These are phyloP conservation scores for Trichoderma hamatum DNA, from an alignment of 2,329 filamentous ascomycete genomes.

Conservation along the genomic window DNA sequence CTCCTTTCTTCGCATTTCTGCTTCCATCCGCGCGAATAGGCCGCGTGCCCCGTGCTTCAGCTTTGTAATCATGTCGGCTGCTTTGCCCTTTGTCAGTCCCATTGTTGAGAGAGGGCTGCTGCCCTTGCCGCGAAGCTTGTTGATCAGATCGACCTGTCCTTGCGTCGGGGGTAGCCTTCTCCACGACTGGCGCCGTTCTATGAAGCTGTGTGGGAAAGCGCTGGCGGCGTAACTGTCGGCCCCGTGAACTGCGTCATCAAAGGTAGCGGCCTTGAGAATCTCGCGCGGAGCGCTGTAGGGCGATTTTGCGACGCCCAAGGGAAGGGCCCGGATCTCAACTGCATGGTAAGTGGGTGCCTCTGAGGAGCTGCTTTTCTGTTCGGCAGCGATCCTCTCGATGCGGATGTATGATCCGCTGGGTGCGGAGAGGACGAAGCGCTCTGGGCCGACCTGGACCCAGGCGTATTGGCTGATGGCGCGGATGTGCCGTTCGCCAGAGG, in stretches of 20 bases:
- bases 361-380: slow-evolving; percentile 32
- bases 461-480: slow-evolving; percentile 72
- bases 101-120: slow-evolving; percentile 55
- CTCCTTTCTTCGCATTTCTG: slow-evolving; percentile 54
- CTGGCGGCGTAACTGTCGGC: slow-evolving; percentile 78
- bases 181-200: slow-evolving; percentile 70
- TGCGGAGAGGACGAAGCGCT: slow-evolving; percentile 72
- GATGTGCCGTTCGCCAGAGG: slow-evolving; percentile 76
- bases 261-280: slow-evolving; percentile 66
- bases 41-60: slow-evolving; percentile 78
- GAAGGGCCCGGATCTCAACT: slow-evolving; percentile 54
- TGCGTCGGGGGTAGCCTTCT: slow-evolving; percentile 65
- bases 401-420: slow-evolving; percentile 64
- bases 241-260: slow-evolving; percentile 78
- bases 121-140: slow-evolving; percentile 60
- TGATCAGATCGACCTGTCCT: slow-evolving; percentile 69
- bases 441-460: slow-evolving; percentile 78
- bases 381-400: slow-evolving; percentile 48
- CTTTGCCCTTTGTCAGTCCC: slow-evolving; percentile 76
- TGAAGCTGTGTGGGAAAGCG: slow-evolving; percentile 68
- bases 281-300: slow-evolving; percentile 71
- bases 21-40: slow-evolving; percentile 58
- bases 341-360: slow-evolving; percentile 44
- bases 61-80: slow-evolving; percentile 90
- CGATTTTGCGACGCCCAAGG: slow-evolving; percentile 48